Base-by-base conservation (phyloP, 2,329 filamentous ascomycete genomes). In the Cryphonectria naterciae region DNA sequence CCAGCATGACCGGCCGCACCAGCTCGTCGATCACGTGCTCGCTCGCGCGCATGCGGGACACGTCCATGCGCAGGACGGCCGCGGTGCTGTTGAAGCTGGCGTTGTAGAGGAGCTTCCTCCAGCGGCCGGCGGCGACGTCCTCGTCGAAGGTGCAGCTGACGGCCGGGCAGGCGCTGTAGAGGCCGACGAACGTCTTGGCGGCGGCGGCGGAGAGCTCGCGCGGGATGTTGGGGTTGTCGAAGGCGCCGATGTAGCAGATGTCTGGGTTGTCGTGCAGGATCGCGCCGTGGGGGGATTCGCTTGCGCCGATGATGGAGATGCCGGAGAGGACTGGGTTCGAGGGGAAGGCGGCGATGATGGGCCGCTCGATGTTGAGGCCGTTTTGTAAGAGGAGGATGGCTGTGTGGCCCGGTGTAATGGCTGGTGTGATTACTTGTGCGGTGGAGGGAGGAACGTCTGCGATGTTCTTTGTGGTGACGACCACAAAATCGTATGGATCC, bases 301-400 rank as follows among this genome's bases (percentile, higher is more conserved):
- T 83, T 2, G 85, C 83, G 37, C 86, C 85, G 68, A 87, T 88
- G 66, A 85, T 79, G 2, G 82, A 84, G 11, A 90, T 82, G 4
- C 86, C 86, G 3, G 84, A 86, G 1, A 91, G 79, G 8, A 89
- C 75, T 0, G 83, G 77, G 71, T 87, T 89, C 3, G 76, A 70
- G 0, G 88, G 87, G 74, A 89, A 89, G 0, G 79, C 77, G 0
- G 75, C 69, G 25, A 86, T 75, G 28, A 90, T 75, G 0, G 87
- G 86, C 58, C 82, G 83, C 73, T 91, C 87, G 72, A 91, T 90
- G 74, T 90, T 88, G n/a, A 91, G 78, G 0, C 89, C 89, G 75
- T 91, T 91, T 73, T 91, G 89, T 6, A 88, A 79, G 8, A 91
- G 82, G 0, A 90, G 81, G 61, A 91, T 85, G 39, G 81, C 81